Base-by-base conservation (phyloP, 352 stramenopile genomes). In the Globisporangium paddicum region DNA sequence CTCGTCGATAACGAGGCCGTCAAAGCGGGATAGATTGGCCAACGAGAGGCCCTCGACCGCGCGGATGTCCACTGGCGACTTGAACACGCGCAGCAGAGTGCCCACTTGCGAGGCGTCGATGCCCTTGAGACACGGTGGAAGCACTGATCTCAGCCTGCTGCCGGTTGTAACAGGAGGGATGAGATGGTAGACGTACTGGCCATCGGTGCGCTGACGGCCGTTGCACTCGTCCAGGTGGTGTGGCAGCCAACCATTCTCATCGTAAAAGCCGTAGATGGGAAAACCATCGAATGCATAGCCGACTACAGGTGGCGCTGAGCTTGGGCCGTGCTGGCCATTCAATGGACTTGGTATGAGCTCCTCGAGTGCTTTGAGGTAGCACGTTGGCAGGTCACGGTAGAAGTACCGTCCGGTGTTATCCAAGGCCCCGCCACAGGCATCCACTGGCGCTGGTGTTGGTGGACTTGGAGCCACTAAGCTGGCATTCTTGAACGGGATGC, bases 271-370 rank as follows among this genome's bases (percentile, higher is more conserved):
- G 23, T 82, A 86, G 16, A 91, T 58, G 1, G 81, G 77, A 13
- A 77, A 79, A 0, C 81, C 81, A 60, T 91, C 81, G 8, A 91
- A 71, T 0, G 75, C 77, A 28, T 86, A 91, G 1, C 73, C 81
- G 6, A 91, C 45, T 23, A 78, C 52, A 2, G 70, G 44, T 8
- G 78, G 81, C 40, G 67, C 44, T 21, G 37, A 48, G 7, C 41
- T 50, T 8, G 23, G 9, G 0, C 11, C 4, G 5, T 53, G 13
- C 18, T 25, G 28, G 25, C 8, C 9, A 18, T 5, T 10, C 18
- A n/a, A 30, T 50, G n/a, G n/a, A n/a, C 40, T 2, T 16, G 32
- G 9, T 18, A 4, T n/a, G 48, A 14, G 14, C 10, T 71, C 44
- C 2, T 62, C 44, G 14, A 62, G 40, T 16, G 6, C 30, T 38